phyloP scores from a whole-genome alignment of 768 basidiomycete genomes.

The Suillus spraguei region DNA sequence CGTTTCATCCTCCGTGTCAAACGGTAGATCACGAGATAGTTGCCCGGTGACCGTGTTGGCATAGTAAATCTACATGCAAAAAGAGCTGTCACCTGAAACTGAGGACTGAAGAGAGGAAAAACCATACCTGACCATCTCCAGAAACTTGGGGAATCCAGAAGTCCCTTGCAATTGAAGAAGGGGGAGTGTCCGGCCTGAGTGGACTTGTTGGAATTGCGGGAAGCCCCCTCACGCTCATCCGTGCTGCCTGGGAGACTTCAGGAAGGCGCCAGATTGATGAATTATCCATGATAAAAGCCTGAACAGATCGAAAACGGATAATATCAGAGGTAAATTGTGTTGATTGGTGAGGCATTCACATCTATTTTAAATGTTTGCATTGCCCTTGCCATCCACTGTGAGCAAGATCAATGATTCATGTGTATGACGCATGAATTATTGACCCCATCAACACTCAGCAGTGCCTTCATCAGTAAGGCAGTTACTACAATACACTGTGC shows the following conservation, averaged over 20 bases:
- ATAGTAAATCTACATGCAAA: constrained; percentile 77
- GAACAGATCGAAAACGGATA: constrained; percentile 3
- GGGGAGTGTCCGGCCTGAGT: constrained; percentile 8
- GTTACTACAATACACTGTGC: background rate
- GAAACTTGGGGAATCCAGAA: constrained; percentile 93
- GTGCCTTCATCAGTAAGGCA: constrained; percentile 3
- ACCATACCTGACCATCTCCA: constrained; percentile 73
- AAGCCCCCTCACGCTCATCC: constrained; percentile 31
- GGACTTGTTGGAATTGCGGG: constrained; percentile 27
- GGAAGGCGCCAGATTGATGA: constrained; percentile 14
- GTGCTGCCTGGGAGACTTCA: constrained; percentile 4
- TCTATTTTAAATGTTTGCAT: constrained; percentile 1
- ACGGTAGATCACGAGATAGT: constrained; percentile 78
- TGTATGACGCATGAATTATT: background rate
- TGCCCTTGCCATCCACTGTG: background rate
- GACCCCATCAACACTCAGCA: background rate
- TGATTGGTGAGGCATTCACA: background rate
- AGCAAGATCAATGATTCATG: background rate
- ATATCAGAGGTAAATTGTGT: background rate
- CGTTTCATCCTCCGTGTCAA: constrained; percentile 59
- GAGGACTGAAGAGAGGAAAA: constrained; percentile 10
- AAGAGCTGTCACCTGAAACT: background rate
- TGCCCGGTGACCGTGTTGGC: constrained; percentile 85
- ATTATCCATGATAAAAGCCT: constrained; percentile 24
- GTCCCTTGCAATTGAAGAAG: constrained; percentile 50